Conservation (phyloP, 176 grass and related monocot genomes). For the Triticum timopheevii region DNA sequence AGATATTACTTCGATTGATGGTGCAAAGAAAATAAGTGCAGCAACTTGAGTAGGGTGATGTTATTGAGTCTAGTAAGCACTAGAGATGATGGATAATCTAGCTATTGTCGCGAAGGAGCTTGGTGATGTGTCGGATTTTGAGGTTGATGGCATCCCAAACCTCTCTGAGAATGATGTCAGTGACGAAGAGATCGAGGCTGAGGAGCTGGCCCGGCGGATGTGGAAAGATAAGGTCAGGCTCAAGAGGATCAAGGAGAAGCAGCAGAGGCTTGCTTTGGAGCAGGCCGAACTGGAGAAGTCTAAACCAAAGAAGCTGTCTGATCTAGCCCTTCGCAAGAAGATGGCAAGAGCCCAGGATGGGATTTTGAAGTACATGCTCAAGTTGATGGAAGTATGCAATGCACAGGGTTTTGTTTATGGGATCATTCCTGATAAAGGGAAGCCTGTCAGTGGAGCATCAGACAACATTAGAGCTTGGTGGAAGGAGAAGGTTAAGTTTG, state of each 20-base stretch:
- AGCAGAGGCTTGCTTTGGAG: constrained; percentile 46
- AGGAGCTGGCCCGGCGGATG: constrained; percentile 76
- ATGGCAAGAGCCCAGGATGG: constrained; percentile 86
- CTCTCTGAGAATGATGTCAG: constrained; percentile 90
- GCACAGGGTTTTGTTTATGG: constrained; percentile 47
- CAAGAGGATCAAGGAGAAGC: constrained; percentile 76
- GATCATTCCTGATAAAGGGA: constrained; percentile 49
- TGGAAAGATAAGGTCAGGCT: constrained; percentile 92
- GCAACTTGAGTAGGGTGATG: background rate
- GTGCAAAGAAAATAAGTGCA: background rate
- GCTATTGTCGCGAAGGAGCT: constrained; percentile 46
- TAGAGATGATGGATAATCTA: constrained; percentile 53
- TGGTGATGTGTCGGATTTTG: constrained; percentile 58
- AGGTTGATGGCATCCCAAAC: constrained; percentile 56
- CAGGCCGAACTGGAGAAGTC: constrained; percentile 37
- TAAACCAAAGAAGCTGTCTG: constrained; percentile 58
- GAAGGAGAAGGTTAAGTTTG: constrained; percentile 61
- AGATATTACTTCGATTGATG: constrained; percentile 15
- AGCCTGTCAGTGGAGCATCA: constrained; percentile 53
- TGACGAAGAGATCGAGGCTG: constrained; percentile 82
- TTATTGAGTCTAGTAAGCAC: background rate
- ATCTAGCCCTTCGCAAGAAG: constrained; percentile 82
- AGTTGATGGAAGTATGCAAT: constrained; percentile 61
- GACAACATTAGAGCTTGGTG: constrained; percentile 65
- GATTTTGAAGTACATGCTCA: constrained; percentile 95